Base-by-base conservation (phyloP, 139 green algal species). In the Penium margaritaceum region DNA sequence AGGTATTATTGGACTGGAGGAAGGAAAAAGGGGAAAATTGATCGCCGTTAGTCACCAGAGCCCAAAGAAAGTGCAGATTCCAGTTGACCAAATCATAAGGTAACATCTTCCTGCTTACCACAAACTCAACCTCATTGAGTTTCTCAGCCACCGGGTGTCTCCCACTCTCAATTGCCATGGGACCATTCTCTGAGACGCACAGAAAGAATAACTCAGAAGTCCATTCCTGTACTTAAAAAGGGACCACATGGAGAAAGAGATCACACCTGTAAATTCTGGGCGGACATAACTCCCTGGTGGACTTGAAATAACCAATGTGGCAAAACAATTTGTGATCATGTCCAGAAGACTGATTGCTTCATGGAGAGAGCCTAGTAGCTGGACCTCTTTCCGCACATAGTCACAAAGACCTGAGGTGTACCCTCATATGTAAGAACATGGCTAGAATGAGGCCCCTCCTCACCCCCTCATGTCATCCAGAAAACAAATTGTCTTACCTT, bases 91-190 rank as follows among this genome's bases (percentile, higher is more conserved):
- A 39, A 21, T 44, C 24, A 6, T n/a, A 39, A 41, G 58, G 17
- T 33, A 30, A 51, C 1, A 35, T 17, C 30, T n/a, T n/a, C n/a
- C n/a, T n/a, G 33, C 69, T 70, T 34, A 76, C 69, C 34, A 79
- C 72, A 77, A 77, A 79, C 21, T 36, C 32, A n/a, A 54, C 65
- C 24, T 67, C 14, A 63, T 73, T 34, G 62, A 84, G 33, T 24
- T 84, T 72, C 51, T 96, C 91, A 54, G 94, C 71, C 73, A 93
- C 85, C 1, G 91, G 91, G 74, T 96, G 88, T 3, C 87, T 75
- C 0, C 87, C 87, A 30, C 55, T 74, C 4, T 34, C 9, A 2
- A 95, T 82, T 17, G 70, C 75, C 24, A 82, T 19, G 29, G 68
- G 68, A 14, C 60, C 75, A 80, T 79, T 21, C 15, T 76, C 53